Evolutionary conservation across 768 basidiomycete genomes (phyloP).

Genomic region (Termitomyces sp.): DNA sequence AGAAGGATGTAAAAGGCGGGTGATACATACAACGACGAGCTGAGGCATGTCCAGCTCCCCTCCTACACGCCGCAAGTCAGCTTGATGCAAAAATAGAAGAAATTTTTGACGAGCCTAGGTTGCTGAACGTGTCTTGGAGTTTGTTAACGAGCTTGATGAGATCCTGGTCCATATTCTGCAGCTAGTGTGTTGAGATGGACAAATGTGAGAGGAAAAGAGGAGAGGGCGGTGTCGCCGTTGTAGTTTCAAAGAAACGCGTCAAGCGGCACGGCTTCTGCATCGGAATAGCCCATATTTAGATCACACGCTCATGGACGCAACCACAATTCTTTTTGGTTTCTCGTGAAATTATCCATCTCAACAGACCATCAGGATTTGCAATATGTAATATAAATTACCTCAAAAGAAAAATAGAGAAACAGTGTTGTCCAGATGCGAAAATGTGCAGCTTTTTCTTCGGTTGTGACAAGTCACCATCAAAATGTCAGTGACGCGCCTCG

Average conservation of each 20-base stretch:
- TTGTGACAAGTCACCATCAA: not conserved
- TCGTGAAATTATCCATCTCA: not conserved
- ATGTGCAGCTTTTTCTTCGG: too few relatives aligned
- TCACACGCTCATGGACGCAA: slow-evolving; percentile 1
- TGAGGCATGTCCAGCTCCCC: slow-evolving; percentile 94
- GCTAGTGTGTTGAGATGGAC: slow-evolving; percentile 1
- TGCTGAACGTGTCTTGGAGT: slow-evolving; percentile 89
- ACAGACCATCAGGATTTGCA: not conserved
- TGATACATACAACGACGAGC: slow-evolving; percentile 70
- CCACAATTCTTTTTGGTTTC: not conserved
- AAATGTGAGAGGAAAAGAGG: slow-evolving; percentile 6
- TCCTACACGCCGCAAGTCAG: slow-evolving; percentile 37
- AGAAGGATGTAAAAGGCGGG: not conserved
- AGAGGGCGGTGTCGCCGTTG: slow-evolving; percentile 5
- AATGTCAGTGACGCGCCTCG: not conserved
- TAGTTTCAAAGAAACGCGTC: slow-evolving; percentile 14
- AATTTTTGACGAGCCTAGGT: slow-evolving; percentile 58
- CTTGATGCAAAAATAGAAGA: slow-evolving; percentile 2
- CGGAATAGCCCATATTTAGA: slow-evolving; percentile 11
- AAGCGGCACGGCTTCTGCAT: slow-evolving; percentile 7
- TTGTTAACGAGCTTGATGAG: slow-evolving; percentile 93
- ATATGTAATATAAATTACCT: not conserved
- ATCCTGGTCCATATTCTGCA: slow-evolving; percentile 76
- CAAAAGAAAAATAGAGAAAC: not conserved
- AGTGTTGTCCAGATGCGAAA: not conserved